phyloP scores from a whole-genome alignment of 805 yeast genomes.

The Sungouiella blattae region DNA sequence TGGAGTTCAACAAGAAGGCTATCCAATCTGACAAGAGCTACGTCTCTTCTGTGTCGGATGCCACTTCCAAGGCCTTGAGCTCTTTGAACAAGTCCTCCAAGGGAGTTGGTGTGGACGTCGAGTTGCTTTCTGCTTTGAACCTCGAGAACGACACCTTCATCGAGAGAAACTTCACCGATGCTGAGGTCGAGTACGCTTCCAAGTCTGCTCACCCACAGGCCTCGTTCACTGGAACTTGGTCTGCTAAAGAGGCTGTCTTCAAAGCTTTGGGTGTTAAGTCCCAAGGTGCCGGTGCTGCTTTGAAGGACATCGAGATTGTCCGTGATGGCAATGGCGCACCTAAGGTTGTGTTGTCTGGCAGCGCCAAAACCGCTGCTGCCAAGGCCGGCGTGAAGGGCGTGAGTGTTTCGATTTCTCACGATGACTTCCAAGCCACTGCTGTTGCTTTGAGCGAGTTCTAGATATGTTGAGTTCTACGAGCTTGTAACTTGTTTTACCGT shows the following conservation, averaged over 20 bases:
- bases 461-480: no score
- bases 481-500: no score
- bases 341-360: constrained; percentile 68
- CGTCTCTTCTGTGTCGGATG: constrained; percentile 45
- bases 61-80: constrained; percentile 63
- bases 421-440: constrained; percentile 95
- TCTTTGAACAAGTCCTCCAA: constrained; percentile 54
- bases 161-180: constrained; percentile 84
- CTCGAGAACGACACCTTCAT: constrained; percentile 86
- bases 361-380: constrained; percentile 71
- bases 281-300: constrained; percentile 92
- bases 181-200: constrained; percentile 76
- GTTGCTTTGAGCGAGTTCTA: constrained; percentile 76
- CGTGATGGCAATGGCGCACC: constrained; percentile 81
- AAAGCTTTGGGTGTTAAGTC: constrained; percentile 87
- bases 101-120: constrained; percentile 97
- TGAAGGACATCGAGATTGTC: constrained; percentile 84
- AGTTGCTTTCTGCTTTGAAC: constrained; percentile 77
- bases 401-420: constrained; percentile 91
- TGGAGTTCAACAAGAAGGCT: constrained; percentile 46
- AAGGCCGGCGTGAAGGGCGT: constrained; percentile 66
- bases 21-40: constrained; percentile 46
- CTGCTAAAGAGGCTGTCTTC: constrained; percentile 98
- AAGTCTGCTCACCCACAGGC: constrained; percentile 76
- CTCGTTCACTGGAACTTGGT: constrained; percentile 97